phyloP scores from a whole-genome alignment of 177 flowering plant genomes.

The Telopea speciosissima region DNA sequence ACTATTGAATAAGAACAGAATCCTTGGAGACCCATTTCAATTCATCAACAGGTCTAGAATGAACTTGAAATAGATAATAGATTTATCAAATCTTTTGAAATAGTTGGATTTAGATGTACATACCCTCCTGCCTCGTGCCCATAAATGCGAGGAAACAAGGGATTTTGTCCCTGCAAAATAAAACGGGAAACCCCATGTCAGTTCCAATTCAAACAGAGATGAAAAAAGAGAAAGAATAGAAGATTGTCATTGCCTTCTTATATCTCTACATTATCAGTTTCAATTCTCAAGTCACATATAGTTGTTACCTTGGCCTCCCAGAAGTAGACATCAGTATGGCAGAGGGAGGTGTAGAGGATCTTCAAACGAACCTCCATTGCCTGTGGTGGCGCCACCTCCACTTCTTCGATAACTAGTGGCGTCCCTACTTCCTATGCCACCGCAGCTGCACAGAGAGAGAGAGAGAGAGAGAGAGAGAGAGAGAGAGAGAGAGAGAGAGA shows the following conservation, averaged over 20 bases:
- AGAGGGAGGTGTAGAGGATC: constrained; percentile 48
- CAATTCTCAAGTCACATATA: too few relatives aligned
- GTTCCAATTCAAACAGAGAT: not conserved
- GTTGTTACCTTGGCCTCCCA: constrained; percentile 50
- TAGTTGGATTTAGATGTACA: constrained; percentile 4
- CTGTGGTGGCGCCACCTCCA: constrained; percentile 53
- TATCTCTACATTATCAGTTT: too few relatives aligned
- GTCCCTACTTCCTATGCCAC: constrained; percentile 44
- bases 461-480: too few relatives aligned
- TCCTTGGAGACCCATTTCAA: too few relatives aligned
- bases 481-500: not conserved
- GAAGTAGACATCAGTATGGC: constrained; percentile 54
- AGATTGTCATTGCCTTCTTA: not conserved
- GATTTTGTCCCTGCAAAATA: constrained; percentile 52
- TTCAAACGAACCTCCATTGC: constrained; percentile 42
- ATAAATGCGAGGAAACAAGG: constrained; percentile 58
- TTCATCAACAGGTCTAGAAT: too few relatives aligned
- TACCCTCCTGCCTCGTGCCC: constrained; percentile 81
- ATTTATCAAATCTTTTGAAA: not conserved
- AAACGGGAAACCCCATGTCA: not conserved
- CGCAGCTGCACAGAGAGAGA: constrained; percentile 13
- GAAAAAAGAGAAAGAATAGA: not conserved
- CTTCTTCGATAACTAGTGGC: constrained; percentile 40
- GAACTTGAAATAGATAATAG: not conserved
- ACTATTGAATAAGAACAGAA: not conserved